Evolutionary conservation across 345 rosid genomes (phyloP), one percentile per base, ranked within the genome.

Genomic region (Triadica sebifera): DNA sequence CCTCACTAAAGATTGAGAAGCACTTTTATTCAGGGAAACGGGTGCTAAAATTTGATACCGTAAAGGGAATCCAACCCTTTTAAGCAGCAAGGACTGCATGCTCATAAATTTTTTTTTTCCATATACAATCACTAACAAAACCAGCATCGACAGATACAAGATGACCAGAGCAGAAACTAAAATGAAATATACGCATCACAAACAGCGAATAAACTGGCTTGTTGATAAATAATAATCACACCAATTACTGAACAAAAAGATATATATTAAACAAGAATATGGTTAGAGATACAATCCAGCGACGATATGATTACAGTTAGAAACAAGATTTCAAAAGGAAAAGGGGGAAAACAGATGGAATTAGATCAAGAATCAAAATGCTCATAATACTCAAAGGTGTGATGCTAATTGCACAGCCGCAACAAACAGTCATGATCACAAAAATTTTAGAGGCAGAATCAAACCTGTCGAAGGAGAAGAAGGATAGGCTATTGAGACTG

Each of bases 391-490:
- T 17, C 20, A 11, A 29, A 8, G n/a, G 0, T 12, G 20, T 29
- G 55, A 8, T 8, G 20, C 19, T 22, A 64, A 17, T 60, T n/a
- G 68, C 46, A 64, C 39, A 5, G 39, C 11, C 16, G 22, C 47
- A 9, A 41, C 49, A 45, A 41, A n/a, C 47, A n/a, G 55, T 3
- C 58, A 55, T 46, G 64, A 65, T 41, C 4, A 5, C 38, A 72
- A 11, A 8, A 34, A 7, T 70, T 10, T 43, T 9, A 68, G 25
- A 37, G 52, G 16, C 4, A 62, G 41, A 75, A 60, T 74, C 63
- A 75, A 77, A 90, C 93, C 96, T 84, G 78, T 43, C 13, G 88
- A 69, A 75, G 84, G 70, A 49, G 80, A 47, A 46, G 52, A 15
- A 34, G 60, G 70, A 77, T n/a, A 69, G 63, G 62, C 66, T 55